Base-by-base conservation (phyloP, 2,329 filamentous ascomycete species). In the Paraconiothyrium brasiliense region DNA sequence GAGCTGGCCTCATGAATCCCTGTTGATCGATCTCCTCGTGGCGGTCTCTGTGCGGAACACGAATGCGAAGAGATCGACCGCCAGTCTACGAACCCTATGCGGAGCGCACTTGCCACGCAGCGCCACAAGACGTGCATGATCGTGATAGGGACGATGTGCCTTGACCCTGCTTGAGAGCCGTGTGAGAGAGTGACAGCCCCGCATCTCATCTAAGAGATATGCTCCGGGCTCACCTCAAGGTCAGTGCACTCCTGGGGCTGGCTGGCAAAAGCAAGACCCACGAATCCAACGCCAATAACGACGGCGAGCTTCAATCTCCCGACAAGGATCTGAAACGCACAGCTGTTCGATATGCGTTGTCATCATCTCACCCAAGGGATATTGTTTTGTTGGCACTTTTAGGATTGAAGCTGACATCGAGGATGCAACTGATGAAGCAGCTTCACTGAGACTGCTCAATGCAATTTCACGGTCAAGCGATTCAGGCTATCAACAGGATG, bases 201-300 rank as follows among this genome's bases (percentile, higher is more conserved):
- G 54, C 54, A 56, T 47, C 54, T 56, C 54, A 56, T 56, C 43
- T 56, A 30, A 47, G n/a, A 56, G 30, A n/a, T n/a, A 30, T 37
- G 41, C 20, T 39, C 54, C 37, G 14, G 54, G 54, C 24, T 24
- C 54, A 43, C 54, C 6, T 8, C 32, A n/a, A 39, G 54, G 54
- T 48, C 54, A 47, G 32, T 56, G 54, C 43, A 41, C 43, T 30
- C 30, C 54, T 48, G 43, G 43, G 54, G 43, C 54, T 56, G 54
- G 35, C 32, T 39, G 14, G 16, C 30, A 56, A 56, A 56, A 39
- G 32, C 5, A 47, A 47, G 37, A 24, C 43, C 32, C 27, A 32
- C 54, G 41, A 56, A 56, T 54, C 51, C 39, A 8, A 54, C 27
- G 41, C 39, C 52, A 55, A 22, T 55, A 16, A 37, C 54, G 20